Evolutionary conservation across 441 rosid genomes (phyloP), one percentile per base, ranked within the genome.

Genomic region (Biscutella laevigata): DNA sequence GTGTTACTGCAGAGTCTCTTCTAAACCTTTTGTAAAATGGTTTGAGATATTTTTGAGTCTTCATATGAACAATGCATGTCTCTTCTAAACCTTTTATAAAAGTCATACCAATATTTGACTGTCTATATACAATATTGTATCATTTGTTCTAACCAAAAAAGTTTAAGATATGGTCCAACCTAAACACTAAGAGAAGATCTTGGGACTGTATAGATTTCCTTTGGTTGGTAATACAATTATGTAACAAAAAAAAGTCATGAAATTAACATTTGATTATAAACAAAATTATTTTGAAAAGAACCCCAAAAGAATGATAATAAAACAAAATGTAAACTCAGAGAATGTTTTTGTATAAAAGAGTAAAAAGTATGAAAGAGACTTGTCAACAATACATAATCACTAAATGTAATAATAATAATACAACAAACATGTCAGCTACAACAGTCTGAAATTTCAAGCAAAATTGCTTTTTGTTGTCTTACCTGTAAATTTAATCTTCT

Each of bases 361-460:
- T 20, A 53, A 52, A 58, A 57, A 59, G 66, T 39, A 11, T 45
- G 71, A 66, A 66, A 66, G 49, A 59, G 71, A 66, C 71, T 6
- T 59, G 2, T 40, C 52, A 66, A 66, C 71, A 65, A 65, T 1
- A 43, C 49, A 46, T 44, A 37, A 4, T n/a, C 28, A 59, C 25
- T 52, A 37, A 28, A 43, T 46, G 71, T 66, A 28, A 66, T 66
- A 39, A 59, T 59, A 59, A n/a, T n/a, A n/a, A n/a, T n/a, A 28
- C 62, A 59, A 38, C 71, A 66, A 66, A 59, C 71, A 58, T 65
- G 64, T 65, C 70, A 36, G 53, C 55, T 43, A 51, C 64, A 58
- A 58, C 60, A 57, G 60, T 65, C 66, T 59, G 57, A 66, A 59
- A 59, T 49, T 61, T 59, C 56, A 66, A 66, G 71, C 66, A 66